Conservation (phyloP, 129 eudicot genomes). For the Glebionis coronaria region DNA sequence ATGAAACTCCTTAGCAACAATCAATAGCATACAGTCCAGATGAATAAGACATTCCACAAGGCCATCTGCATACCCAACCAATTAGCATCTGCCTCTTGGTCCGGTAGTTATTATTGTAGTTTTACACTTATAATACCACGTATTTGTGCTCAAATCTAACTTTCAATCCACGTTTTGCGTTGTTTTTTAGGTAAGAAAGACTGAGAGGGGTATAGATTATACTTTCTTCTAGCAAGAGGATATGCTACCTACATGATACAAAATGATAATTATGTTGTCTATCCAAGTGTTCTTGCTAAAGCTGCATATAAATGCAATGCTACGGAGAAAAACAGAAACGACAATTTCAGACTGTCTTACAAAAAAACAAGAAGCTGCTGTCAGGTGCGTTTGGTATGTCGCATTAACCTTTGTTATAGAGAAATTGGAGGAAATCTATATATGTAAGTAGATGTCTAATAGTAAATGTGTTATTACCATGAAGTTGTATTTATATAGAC, state of each 20-base stretch:
- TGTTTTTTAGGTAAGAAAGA: slow-evolving; percentile 52
- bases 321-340: background rate
- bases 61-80: too few species aligned
- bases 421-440: slow-evolving; percentile 13
- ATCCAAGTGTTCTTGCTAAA: slow-evolving; percentile 21
- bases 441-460: slow-evolving; percentile 28
- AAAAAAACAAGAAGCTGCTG: slow-evolving; percentile 21
- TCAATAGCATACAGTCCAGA: too few species aligned
- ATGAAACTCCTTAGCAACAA: too few species aligned
- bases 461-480: slow-evolving; percentile 25
- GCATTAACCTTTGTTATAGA: slow-evolving; percentile 27
- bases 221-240: slow-evolving; percentile 61
- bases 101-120: too few species aligned
- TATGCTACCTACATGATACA: slow-evolving; percentile 29
- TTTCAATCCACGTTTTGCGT: too few species aligned
- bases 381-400: slow-evolving; percentile 19
- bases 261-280: slow-evolving; percentile 11
- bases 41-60: too few species aligned
- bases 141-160: too few species aligned
- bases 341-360: slow-evolving; percentile 12
- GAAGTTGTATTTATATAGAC: slow-evolving; percentile 33
- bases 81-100: too few species aligned
- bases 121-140: too few species aligned
- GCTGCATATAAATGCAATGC: slow-evolving; percentile 8
- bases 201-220: slow-evolving; percentile 60